A percentile compares a stretch with the other conserved stretches of the same genome.
Conservation (phyloP, 2,329 filamentous ascomycete species). For the Xylaria multiplex region DNA sequence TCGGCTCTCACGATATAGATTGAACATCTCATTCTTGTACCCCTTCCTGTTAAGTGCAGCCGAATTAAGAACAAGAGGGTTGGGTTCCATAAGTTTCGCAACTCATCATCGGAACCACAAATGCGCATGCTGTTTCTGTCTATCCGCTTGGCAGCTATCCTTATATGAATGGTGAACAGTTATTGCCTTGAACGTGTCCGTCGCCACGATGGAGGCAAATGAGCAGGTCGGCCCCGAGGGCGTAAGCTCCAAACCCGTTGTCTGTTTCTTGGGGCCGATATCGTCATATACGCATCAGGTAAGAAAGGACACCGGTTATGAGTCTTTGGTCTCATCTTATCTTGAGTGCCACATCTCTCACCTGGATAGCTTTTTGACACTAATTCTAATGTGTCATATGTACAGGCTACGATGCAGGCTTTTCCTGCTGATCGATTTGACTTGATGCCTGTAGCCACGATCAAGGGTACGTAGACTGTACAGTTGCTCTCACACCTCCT, state of each 20-base stretch:
- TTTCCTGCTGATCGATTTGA: constrained; percentile 61
- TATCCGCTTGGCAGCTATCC: background rate
- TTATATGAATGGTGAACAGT: background rate
- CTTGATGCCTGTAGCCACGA: constrained; percentile 62
- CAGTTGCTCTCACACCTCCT: constrained; percentile 3
- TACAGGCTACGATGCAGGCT: constrained; percentile 57
- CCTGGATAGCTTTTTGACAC: background rate
- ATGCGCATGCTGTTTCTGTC: background rate
- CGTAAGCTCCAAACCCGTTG: constrained; percentile 51
- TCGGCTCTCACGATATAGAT: background rate
- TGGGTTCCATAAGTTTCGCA: background rate
- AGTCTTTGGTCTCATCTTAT: constrained; percentile 23
- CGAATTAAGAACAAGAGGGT: background rate
- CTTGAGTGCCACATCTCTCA: background rate
- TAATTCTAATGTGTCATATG: background rate
- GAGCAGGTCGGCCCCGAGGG: constrained; percentile 19
- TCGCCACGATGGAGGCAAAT: constrained; percentile 34
- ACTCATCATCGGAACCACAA: background rate
- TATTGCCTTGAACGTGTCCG: background rate
- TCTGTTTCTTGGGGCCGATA: constrained; percentile 61
- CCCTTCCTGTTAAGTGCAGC: background rate
- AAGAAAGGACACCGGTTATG: constrained; percentile 35
- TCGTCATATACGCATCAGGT: constrained; percentile 65
- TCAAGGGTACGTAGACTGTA: constrained; percentile 52
- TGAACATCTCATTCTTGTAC: background rate